Evolutionary conservation across 208 protist species (phyloP), one percentile per base, ranked within the genome.

Genomic region (Crithidia expoeki): DNA sequence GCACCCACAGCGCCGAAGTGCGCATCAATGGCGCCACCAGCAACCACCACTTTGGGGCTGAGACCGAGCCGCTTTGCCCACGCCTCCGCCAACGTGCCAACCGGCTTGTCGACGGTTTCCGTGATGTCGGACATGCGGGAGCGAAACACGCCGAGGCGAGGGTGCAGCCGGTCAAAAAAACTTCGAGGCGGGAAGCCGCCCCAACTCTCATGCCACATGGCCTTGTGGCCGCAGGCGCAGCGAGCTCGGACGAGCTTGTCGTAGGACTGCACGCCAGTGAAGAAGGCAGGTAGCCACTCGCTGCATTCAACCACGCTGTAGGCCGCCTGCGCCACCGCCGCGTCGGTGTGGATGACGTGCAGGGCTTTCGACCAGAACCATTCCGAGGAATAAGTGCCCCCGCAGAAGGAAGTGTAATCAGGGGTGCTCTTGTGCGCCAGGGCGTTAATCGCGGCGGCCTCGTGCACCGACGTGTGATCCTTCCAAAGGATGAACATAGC

Each of bases 401-500:
- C 81, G 28, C 76, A 86, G 69, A 80, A 90, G 23, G 73, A 72
- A 46, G 80, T 86, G 75, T 90, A 90, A 46, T 85, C 84, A 11
- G 80, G 72, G 2, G 27, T 72, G 47, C 50, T 74, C 56, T 62
- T 72, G 69, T 80, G 78, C 55, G 81, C 79, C 23, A 81, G 30
- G 0, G 56, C 65, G 70, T 84, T 86, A 62, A 90, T 86, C 4
- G 60, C 79, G n/a, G 58, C 53, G 0, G 78, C 80, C 40, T 90
- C 84, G 25, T 82, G 51, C 32, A 90, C 74, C 19, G 84, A 76
- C 4, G 75, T 86, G 70, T 90, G 84, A 50, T 86, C 79, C 57
- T 90, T 90, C 74, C 84, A 90, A 23, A 90, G 67, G n/a, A 84
- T 76, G 68, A 84, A 86, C 84, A 89, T 90, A 7, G 80, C 78